A percentile compares a stretch with the other conserved stretches of the same genome.
These are phyloP conservation scores for Raffaelea ambrosiae DNA, from an alignment of 2,329 filamentous ascomycete species.

Conservation along the genomic window DNA sequence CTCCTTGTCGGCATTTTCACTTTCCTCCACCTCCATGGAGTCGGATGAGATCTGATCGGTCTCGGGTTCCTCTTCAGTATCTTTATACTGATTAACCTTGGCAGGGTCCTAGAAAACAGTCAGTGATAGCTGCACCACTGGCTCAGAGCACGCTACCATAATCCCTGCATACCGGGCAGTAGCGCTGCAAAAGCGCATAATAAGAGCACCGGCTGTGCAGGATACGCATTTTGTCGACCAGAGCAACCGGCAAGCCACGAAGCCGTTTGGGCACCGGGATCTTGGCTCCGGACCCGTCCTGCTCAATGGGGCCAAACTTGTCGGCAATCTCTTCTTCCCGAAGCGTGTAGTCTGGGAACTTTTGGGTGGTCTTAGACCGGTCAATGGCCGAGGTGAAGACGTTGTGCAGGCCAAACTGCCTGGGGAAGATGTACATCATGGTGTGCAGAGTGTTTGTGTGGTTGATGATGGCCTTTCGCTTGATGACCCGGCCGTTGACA, in stretches of 20 bases:
- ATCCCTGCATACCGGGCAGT: conserved; percentile 54
- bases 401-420: conserved; percentile 85
- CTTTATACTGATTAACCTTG: too few species aligned
- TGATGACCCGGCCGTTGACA: conserved; percentile 18
- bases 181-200: conserved; percentile 64
- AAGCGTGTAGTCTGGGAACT: conserved; percentile 75
- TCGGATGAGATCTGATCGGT: too few species aligned
- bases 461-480: conserved; percentile 22
- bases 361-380: conserved; percentile 56
- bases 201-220: conserved; percentile 73
- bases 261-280: conserved; percentile 55
- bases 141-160: too few species aligned
- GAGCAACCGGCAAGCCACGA: conserved; percentile 46
- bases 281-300: conserved; percentile 7
- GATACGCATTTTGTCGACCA: conserved; percentile 62
- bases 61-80: too few species aligned
- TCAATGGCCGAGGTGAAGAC: conserved; percentile 72
- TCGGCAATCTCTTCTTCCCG: conserved; percentile 70
- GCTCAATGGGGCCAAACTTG: conserved; percentile 19
- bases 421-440: conserved; percentile 89
- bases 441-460: conserved; percentile 55
- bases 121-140: too few species aligned
- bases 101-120: not conserved
- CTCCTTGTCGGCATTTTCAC: too few species aligned
- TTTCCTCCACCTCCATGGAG: too few species aligned